Percentiles rank a stretch among this genome's conserved stretches.
These are phyloP conservation scores for Ustilago tritici DNA, from an alignment of 1,284 basidiomycete species.

Conservation along the genomic window DNA sequence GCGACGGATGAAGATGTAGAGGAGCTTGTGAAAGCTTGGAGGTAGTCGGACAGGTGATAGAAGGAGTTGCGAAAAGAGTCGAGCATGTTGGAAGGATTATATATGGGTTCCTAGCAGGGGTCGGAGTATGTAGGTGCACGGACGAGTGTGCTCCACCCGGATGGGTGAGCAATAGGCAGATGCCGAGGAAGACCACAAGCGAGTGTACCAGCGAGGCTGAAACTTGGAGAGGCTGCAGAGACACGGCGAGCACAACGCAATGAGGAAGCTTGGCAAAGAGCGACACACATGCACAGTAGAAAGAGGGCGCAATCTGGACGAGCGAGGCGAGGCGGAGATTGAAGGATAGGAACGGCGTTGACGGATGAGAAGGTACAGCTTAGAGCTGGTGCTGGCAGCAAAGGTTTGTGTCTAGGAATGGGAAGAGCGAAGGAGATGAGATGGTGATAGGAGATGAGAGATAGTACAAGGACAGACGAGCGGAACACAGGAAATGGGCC, in stretches of 20 bases:
- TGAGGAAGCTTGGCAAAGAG: neutral
- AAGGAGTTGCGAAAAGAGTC: conserved; percentile 24
- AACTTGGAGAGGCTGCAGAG: conserved; percentile 4
- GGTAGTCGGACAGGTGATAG: conserved; percentile 27
- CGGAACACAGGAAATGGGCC: neutral
- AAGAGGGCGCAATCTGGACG: conserved; percentile 17
- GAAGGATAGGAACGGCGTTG: conserved; percentile 28
- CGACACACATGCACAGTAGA: neutral
- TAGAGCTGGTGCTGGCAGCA: neutral
- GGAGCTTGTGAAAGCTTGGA: conserved; percentile 20
- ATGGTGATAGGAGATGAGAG: neutral
- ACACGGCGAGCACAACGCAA: conserved; percentile 1
- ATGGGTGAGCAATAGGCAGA: conserved; percentile 7
- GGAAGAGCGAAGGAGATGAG: conserved; percentile 1
- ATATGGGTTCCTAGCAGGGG: conserved; percentile 4
- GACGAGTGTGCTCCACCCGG: neutral
- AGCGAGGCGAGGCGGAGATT: conserved; percentile 24
- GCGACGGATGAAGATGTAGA: conserved; percentile 9
- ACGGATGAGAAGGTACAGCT: conserved; percentile 4
- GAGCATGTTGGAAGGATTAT: conserved; percentile 25
- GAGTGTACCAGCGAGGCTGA: conserved; percentile 10
- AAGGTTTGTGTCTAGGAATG: neutral
- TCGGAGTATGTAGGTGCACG: neutral
- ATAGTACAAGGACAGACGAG: neutral
- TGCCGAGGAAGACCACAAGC: neutral